Evolutionary conservation across 805 yeast species (phyloP), one percentile per base, ranked within the genome.

Genomic region (Suhomyces prunicola): DNA sequence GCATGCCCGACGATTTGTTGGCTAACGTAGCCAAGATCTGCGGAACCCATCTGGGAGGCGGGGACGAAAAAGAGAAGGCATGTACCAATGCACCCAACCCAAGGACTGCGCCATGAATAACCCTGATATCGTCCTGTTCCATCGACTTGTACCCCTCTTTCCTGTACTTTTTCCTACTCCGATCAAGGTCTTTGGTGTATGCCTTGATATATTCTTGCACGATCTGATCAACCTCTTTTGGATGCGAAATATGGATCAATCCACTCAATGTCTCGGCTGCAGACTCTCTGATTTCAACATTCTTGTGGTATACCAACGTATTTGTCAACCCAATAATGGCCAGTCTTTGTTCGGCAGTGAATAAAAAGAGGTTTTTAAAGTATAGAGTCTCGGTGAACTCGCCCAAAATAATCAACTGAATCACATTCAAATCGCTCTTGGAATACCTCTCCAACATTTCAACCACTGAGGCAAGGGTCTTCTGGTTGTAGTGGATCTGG

Each of bases 1-100:
- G 85, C 19, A 88, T 80, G 13, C 87, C 83, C 2, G 86, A 78
- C 2, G 90, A 85, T 65, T 84, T 85, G 24, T 80, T 81, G 0
- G 97, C 91, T 54, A 94, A 70, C 1, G 81, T 73, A 1, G 87
- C 78, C 57, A 93, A 74, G 13, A 88, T 81, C 7, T 74, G 71
- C 0, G 98, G 97, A 17, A 93, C 78, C 97, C 97, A 94, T 26
- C 59, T 50, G 0, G 99, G 98, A 2, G 96, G 92, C 0, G 99
- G 99, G 0, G 96, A 87, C 2, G 78, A 73, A 62, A 91, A 94
- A 2, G 98, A 93, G 70, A 88, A 94, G 0, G 98, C 97, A 46
- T 86, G 84, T 1, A 94, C 82, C 44, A 93, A 72, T 0, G 97
- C 89, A 7, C 97, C 96, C 2, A 93, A 72, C 0, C 97, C 98